Evolutionary conservation across 176 grass and related monocot genomes (phyloP).

Genomic region (Triticum monococcum): DNA sequence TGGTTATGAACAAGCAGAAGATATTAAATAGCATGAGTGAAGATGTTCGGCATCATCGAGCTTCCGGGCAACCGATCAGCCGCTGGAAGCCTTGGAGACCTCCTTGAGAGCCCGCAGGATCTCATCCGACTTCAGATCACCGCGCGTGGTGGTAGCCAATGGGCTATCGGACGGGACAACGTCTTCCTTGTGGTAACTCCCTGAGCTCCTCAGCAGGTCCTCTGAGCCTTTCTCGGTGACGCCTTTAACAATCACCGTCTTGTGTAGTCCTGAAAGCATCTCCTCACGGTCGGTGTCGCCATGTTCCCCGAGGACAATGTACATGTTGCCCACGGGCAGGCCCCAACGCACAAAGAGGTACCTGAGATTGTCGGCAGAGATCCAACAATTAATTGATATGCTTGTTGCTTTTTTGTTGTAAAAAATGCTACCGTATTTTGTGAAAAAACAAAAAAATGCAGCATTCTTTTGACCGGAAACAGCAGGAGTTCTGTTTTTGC

Average conservation of each 20-base stretch:
- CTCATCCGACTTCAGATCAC: slow-evolving; percentile 48
- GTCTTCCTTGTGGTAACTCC: slow-evolving; percentile 81
- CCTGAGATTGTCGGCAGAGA: slow-evolving; percentile 22
- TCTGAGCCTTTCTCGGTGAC: slow-evolving; percentile 81
- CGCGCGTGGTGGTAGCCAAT: slow-evolving; percentile 37
- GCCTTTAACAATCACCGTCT: slow-evolving; percentile 73
- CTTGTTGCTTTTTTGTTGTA: not conserved
- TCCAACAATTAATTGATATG: not conserved
- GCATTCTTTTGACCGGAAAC: no score
- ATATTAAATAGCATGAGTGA: not conserved
- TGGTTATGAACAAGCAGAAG: slow-evolving; percentile 14
- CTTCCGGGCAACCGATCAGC: slow-evolving; percentile 31
- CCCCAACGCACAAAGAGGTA: slow-evolving; percentile 95
- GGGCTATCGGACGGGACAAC: slow-evolving; percentile 69
- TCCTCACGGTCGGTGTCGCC: slow-evolving; percentile 83
- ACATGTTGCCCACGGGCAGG: slow-evolving; percentile 79
- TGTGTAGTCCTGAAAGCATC: slow-evolving; percentile 77
- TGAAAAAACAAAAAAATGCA: not conserved
- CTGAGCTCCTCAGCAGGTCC: slow-evolving; percentile 55
- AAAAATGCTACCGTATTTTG: not conserved
- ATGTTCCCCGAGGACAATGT: slow-evolving; percentile 65
- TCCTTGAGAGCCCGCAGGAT: slow-evolving; percentile 84
- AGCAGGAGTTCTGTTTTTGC: no score
- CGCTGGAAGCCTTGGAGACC: slow-evolving; percentile 57
- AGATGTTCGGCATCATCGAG: not conserved